Base-by-base conservation (phyloP, 176 grass and related monocot species). In the Chrysopogon serrulatus region DNA sequence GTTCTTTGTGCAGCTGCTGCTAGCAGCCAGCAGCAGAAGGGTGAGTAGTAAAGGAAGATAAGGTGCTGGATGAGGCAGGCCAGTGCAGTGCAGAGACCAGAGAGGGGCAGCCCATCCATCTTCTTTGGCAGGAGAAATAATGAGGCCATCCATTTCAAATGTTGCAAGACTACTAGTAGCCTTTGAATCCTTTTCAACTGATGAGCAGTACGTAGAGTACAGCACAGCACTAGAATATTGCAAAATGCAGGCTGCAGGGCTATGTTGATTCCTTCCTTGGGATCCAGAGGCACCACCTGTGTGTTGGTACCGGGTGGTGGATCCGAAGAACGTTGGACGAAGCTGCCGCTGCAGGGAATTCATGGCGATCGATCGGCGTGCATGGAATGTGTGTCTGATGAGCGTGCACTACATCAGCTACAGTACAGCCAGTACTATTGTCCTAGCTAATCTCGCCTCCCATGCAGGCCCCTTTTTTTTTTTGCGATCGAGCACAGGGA, bases 111-210 rank as follows among this genome's bases (percentile, higher is more conserved):
- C 3, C 6, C 85, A 87, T 91, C 66, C 21, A 1, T 68, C 72
- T 42, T 75, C 26, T 76, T 68, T 81, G 8, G 8, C 74, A 83
- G 74, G 73, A 43, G 57, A 86, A 74, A 90, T 73, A 57, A 88
- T 84, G 85, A 77, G 76, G 74, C 82, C 85, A 85, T 91, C 89
- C 36, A 81, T 88, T 88, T 91, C 77, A 91, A 88, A 88, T 72
- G 65, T 32, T 37, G 16, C 69, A 24, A 27, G 16, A 51, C 73
- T 59, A 7, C 5, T 37, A 4, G 40, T 10, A 41, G 40, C 40
- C 40, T 10, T 10, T 2, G 36, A 37, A 37, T 0, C 36, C 36
- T 6, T 37, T 37, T 37, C 5, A 5, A 37, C 36, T 37, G 5
- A 2, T 37, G 36, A 37, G 36, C 5, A 37, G 36, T 37, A 37